phyloP scores from a whole-genome alignment of 306 rosid species.

The Boehmeria nivea region DNA sequence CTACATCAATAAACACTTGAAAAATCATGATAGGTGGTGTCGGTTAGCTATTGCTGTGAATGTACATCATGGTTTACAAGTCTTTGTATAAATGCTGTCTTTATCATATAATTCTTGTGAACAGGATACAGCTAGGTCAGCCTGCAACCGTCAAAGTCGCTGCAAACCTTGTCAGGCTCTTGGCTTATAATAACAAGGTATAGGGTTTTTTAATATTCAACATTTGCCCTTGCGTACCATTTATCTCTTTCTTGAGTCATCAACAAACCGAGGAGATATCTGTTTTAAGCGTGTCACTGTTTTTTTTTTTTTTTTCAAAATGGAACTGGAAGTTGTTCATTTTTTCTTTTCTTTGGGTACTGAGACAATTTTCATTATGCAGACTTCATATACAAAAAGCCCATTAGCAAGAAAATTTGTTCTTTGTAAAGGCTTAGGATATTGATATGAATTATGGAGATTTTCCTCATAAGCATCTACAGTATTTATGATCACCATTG shows the following conservation, averaged over 20 bases:
- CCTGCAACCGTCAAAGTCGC: conserved; percentile 94
- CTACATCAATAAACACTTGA: neutral
- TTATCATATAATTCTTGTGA: conserved; percentile 11
- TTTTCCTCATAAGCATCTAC: neutral
- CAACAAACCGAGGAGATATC: neutral
- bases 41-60: neutral
- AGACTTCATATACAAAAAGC: neutral
- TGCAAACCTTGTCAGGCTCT: conserved; percentile 86
- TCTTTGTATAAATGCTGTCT: conserved; percentile 2
- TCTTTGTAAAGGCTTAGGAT: neutral
- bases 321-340: neutral
- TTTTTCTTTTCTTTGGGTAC: neutral
- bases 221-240: neutral
- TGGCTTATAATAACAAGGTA: conserved; percentile 93
- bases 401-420: neutral
- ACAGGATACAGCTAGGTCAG: conserved; percentile 90
- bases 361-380: neutral
- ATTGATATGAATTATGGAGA: neutral
- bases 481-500: neutral
- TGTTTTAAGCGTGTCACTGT: neutral
- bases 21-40: neutral
- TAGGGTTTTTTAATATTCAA: neutral
- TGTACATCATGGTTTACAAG: neutral
- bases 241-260: neutral
- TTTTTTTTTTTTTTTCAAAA: neutral